Conservation (phyloP, 257 asterid species). For the Marsdenia floribunda region DNA sequence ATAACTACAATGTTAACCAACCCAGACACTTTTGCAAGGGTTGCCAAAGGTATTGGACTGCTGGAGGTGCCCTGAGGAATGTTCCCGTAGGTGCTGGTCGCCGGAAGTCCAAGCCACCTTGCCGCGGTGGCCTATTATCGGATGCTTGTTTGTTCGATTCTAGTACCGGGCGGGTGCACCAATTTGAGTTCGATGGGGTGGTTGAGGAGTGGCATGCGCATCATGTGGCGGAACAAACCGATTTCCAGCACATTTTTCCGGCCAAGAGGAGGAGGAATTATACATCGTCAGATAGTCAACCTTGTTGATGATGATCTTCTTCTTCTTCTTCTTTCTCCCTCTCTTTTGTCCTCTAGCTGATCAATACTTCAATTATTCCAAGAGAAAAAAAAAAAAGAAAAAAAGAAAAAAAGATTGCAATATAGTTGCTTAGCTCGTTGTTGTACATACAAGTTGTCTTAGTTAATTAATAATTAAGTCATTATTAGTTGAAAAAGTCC, state of each 20-base stretch:
- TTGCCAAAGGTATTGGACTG: conserved; percentile 89
- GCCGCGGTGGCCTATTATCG: conserved; percentile 29
- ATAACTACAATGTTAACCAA: conserved; percentile 81
- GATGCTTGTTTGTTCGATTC: conserved; percentile 53
- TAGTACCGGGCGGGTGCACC: conserved; percentile 27
- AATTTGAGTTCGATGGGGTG: conserved; percentile 38
- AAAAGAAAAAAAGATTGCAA: neutral
- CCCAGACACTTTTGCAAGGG: conserved; percentile 84
- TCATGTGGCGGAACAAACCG: conserved; percentile 38
- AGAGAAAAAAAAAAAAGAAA: neutral
- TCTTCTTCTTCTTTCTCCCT: conserved; percentile 8
- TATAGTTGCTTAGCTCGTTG: conserved; percentile 19
- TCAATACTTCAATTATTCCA: conserved; percentile 14
- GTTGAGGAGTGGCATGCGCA: conserved; percentile 42
- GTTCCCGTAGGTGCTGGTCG: conserved; percentile 91
- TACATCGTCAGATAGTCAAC: conserved; percentile 42
- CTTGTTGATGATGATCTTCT: conserved; percentile 32
- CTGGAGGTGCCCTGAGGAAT: conserved; percentile 79
- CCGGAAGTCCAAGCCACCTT: conserved; percentile 62
- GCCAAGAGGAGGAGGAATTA: conserved; percentile 64
- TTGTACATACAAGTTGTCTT: conserved; percentile 29
- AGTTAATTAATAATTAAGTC: conserved; percentile 1
- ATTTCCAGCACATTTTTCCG: conserved; percentile 41
- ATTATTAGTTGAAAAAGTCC: conserved; percentile 12
- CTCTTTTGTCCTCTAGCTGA: conserved; percentile 20